Evolutionary conservation across 768 basidiomycete genomes (phyloP), one percentile per base, ranked within the genome.

Genomic region (Amanita pallidorosea): DNA sequence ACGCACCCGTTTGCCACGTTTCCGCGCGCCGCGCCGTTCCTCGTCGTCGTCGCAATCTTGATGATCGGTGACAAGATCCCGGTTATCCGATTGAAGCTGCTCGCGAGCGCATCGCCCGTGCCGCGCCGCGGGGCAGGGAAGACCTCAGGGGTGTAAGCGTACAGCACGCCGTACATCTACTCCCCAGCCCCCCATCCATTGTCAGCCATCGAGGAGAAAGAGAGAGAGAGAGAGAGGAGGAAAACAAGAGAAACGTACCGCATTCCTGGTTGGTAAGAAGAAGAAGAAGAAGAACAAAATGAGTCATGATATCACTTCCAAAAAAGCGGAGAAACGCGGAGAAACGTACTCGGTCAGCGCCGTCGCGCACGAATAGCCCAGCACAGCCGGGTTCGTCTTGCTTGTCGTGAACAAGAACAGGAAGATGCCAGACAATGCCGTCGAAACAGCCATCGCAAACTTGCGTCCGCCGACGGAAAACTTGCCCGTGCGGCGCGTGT

Each of bases 61-160:
- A 75, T 74, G 27, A 75, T 63, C 22, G 75, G 75, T 0, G 73
- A 67, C 34, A 76, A 68, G 46, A 77, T 61, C 8, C 73, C 75
- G 25, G 68, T 70, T 33, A 75, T 66, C 33, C 73, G 66, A 56
- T 78, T 78, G 57, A 77, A 67, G 68, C 72, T 53, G 68, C 70
- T 55, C 62, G 72, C 55, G 69, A 70, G 53, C 2, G 76, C 77
- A 51, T 76, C 73, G 8, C 75, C 77, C 0, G 77, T 77, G 2
- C 79, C 79, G 33, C 79, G 70, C 54, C 77, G 75, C 3, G 75
- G 73, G 0, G 75, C 74, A 0, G 79, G 75, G 65, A 81, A 80
- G 17, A 76, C 64, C 57, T 80, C 78, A 0, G 79, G 79, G 4
- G 79, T 80, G 54, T 78, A 79, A 1, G 77, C 78, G 46, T 73